A percentile compares a stretch with the other conserved stretches of the same genome.
Conservation (phyloP, 192 early-diverging fungal species). For the Backusella luteola region DNA sequence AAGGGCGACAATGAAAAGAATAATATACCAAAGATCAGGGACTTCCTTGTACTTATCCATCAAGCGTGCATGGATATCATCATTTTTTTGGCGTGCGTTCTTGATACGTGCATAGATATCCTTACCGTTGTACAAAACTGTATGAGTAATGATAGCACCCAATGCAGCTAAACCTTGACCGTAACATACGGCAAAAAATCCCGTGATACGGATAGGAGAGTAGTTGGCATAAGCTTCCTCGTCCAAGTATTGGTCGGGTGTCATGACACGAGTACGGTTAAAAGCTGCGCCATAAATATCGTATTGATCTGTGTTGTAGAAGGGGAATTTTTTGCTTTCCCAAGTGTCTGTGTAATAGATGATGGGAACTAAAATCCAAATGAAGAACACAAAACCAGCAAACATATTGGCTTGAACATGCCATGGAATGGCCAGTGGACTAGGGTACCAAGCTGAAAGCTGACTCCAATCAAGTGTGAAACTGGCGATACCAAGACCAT, state of each 20-base stretch:
- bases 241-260: conserved; percentile 48
- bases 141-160: conserved; percentile 65
- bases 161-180: conserved; percentile 69
- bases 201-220: conserved; percentile 65
- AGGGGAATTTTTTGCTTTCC: conserved; percentile 56
- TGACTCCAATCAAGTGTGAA: conserved; percentile 78
- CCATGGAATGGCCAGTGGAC: conserved; percentile 75
- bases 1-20: conserved; percentile 52
- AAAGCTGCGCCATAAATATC: conserved; percentile 51
- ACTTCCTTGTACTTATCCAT: conserved; percentile 77
- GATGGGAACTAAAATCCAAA: conserved; percentile 74
- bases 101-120: conserved; percentile 62
- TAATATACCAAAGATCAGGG: conserved; percentile 76
- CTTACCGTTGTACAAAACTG: conserved; percentile 62
- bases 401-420: conserved; percentile 69
- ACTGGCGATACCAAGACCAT: conserved; percentile 68
- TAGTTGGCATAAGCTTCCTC: conserved; percentile 53
- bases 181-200: conserved; percentile 66
- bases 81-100: conserved; percentile 53
- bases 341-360: conserved; percentile 68
- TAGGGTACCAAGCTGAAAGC: conserved; percentile 55
- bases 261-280: conserved; percentile 57
- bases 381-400: conserved; percentile 65
- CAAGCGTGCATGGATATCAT: conserved; percentile 74
- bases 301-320: conserved; percentile 65